Evolutionary conservation across 129 eudicot species (phyloP).

Genomic region (Lactuca saligna): DNA sequence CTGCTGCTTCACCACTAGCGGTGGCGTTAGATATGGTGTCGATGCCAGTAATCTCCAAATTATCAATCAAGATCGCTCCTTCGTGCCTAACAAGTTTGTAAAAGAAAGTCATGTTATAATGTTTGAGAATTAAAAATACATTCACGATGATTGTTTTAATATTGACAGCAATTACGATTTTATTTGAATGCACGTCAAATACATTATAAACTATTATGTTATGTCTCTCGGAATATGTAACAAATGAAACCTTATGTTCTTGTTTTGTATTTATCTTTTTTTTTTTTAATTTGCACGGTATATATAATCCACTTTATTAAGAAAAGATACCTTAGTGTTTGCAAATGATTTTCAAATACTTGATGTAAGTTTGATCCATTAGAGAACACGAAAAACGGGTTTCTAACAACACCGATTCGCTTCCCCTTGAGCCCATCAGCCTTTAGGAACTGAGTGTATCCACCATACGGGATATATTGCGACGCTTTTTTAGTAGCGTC

Average conservation of each 20-base stretch:
- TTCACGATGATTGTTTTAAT: too few species aligned
- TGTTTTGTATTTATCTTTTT: neutral
- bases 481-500: constrained; percentile 55
- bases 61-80: constrained; percentile 62
- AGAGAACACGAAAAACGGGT: constrained; percentile 46
- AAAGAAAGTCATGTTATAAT: too few species aligned
- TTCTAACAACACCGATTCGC: constrained; percentile 61
- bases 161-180: too few species aligned
- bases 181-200: too few species aligned
- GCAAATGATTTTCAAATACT: constrained; percentile 47
- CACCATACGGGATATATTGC: constrained; percentile 56
- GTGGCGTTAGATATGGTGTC: constrained; percentile 31
- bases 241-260: neutral
- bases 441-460: constrained; percentile 60
- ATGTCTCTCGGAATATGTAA: too few species aligned
- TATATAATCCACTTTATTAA: neutral
- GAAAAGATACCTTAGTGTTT: constrained; percentile 44
- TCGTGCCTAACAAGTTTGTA: constrained; percentile 24
- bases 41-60: constrained; percentile 41
- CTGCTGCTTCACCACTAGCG: constrained; percentile 45
- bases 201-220: too few species aligned
- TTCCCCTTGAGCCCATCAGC: constrained; percentile 63
- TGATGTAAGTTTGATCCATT: constrained; percentile 30
- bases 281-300: neutral
- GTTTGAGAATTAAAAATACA: too few species aligned